Evolutionary conservation across 192 early-diverging fungal species (phyloP).

Genomic region (Backusella circina): DNA sequence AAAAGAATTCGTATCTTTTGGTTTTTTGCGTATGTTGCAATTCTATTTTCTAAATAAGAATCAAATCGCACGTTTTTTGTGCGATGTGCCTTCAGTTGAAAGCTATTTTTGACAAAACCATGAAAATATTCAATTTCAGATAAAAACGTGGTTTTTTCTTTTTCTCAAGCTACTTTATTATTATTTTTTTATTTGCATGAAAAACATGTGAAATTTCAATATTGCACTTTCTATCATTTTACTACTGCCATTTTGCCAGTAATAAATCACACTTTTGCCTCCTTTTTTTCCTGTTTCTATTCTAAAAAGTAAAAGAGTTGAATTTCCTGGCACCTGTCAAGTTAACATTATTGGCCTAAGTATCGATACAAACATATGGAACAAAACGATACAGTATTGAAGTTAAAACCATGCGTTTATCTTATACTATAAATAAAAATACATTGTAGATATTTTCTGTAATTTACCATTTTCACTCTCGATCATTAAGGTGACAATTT

Average conservation of each 20-base stretch:
- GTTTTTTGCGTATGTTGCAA: not conserved
- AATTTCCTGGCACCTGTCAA: no score
- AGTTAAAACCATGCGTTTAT: not conserved
- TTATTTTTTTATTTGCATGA: not conserved
- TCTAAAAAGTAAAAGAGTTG: not conserved
- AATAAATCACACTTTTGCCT: no score
- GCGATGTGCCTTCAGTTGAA: not conserved
- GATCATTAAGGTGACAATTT: no score
- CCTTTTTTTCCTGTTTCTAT: no score
- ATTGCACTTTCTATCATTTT: not conserved
- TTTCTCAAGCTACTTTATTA: not conserved
- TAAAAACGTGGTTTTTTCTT: not conserved
- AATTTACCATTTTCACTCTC: no score
- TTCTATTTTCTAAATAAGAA: not conserved
- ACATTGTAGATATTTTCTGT: no score
- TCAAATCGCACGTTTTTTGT: not conserved
- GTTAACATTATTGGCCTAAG: not conserved
- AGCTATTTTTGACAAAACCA: not conserved
- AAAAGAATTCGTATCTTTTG: not conserved
- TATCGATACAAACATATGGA: not conserved
- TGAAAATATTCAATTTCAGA: not conserved
- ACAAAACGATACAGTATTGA: not conserved
- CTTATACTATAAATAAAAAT: not conserved
- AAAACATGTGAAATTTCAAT: not conserved
- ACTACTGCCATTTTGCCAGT: no score